Conservation (phyloP, 73 alveolate species). For the Tetrahymena thermophila region DNA sequence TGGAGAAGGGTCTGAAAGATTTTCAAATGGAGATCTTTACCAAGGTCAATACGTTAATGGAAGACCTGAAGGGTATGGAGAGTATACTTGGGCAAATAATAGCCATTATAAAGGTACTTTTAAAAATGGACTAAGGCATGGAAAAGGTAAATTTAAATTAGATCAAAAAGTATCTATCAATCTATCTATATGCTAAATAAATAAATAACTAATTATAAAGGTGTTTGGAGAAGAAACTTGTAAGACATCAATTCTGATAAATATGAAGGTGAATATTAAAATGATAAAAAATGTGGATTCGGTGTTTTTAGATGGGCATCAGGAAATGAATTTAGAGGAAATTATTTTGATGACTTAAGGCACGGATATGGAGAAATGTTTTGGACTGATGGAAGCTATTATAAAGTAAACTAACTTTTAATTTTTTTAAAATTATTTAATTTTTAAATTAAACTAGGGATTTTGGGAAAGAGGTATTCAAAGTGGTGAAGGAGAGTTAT, state of each 20-base stretch:
- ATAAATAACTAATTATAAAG: neutral
- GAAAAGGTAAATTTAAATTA: conserved; percentile 16
- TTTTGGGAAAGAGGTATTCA: conserved; percentile 7
- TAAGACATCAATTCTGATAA: conserved; percentile 8
- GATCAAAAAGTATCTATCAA: too few species aligned
- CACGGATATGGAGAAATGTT: conserved; percentile 60
- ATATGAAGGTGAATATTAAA: conserved; percentile 59
- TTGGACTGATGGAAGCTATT: conserved; percentile 52
- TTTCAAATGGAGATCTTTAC: conserved; percentile 55
- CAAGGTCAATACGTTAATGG: conserved; percentile 55
- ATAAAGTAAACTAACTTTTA: conserved; percentile 4
- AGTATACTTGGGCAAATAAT: conserved; percentile 48
- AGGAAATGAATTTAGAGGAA: conserved; percentile 57
- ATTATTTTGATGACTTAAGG: conserved; percentile 47
- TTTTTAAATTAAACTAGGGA: neutral
- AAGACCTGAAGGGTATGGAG: conserved; percentile 73
- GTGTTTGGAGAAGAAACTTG: conserved; percentile 28
- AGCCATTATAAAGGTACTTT: conserved; percentile 26
- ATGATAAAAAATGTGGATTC: conserved; percentile 52
- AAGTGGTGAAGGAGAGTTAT: neutral
- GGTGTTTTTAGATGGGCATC: conserved; percentile 59
- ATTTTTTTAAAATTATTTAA: neutral
- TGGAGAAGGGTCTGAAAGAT: conserved; percentile 45
- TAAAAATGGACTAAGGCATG: conserved; percentile 32
- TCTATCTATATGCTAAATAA: too few species aligned